These are phyloP conservation scores for Geosiphon pyriformis DNA, from an alignment of 192 early-diverging fungal genomes.

Conservation along the genomic window DNA sequence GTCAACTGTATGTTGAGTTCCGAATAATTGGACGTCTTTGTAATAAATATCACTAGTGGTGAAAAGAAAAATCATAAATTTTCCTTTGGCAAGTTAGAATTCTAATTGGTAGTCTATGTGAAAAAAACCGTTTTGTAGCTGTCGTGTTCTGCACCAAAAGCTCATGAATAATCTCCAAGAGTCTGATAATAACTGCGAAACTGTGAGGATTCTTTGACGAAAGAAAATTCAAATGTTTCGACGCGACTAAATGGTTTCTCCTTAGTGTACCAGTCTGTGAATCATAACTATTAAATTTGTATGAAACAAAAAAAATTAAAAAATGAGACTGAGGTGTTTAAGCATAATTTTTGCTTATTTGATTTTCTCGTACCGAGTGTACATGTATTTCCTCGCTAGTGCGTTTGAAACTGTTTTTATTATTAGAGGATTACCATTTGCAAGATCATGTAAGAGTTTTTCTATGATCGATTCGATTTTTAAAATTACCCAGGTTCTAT, in stretches of 20 bases:
- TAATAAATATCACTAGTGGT: slow-evolving; percentile 27
- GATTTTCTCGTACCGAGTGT: neutral
- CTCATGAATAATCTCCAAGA: slow-evolving; percentile 18
- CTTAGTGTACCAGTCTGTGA: neutral
- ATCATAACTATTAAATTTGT: neutral
- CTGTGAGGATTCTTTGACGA: neutral
- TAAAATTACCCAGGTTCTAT: slow-evolving; percentile 11
- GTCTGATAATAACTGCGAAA: slow-evolving; percentile 2
- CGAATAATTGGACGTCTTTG: slow-evolving; percentile 25
- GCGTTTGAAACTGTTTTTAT: neutral
- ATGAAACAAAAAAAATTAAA: too few species aligned
- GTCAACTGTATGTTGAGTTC: slow-evolving; percentile 18
- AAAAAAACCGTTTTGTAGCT: slow-evolving; percentile 18
- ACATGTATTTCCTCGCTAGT: neutral
- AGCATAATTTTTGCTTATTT: too few species aligned
- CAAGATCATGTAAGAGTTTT: slow-evolving; percentile 12
- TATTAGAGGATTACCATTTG: neutral
- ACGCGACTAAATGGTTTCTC: neutral
- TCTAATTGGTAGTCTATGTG: too few species aligned
- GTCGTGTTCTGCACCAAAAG: neutral
- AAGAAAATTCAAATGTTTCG: slow-evolving; percentile 6
- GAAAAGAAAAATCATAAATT: too few species aligned
- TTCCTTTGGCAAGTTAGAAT: neutral
- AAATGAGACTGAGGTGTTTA: too few species aligned
- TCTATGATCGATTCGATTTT: slow-evolving; percentile 9